These are phyloP conservation scores for Umbilicus rupestris DNA, from an alignment of 164 flowering plant species.

Conservation along the genomic window DNA sequence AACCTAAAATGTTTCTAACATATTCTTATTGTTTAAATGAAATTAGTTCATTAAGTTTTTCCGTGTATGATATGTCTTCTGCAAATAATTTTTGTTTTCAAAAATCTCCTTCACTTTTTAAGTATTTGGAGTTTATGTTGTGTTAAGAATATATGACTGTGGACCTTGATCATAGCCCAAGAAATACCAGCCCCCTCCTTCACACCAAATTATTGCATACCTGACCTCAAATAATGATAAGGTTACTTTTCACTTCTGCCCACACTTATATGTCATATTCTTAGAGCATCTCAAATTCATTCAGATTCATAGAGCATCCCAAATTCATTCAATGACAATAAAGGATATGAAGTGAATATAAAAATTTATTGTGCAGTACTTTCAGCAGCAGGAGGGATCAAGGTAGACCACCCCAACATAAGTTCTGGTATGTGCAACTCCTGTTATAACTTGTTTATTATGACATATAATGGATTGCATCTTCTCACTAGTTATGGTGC, in stretches of 20 bases:
- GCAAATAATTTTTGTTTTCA: neutral
- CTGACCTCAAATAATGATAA: neutral
- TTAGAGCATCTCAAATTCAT: too few species aligned
- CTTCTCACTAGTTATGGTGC: neutral
- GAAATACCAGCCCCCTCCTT: neutral
- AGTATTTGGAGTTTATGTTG: neutral
- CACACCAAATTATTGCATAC: neutral
- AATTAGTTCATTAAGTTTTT: neutral
- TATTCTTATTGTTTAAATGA: neutral
- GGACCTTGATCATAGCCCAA: neutral
- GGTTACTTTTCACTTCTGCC: neutral
- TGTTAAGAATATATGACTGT: neutral
- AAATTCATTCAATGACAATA: neutral
- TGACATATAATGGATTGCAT: neutral
- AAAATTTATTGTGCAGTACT: slow-evolving; percentile 49
- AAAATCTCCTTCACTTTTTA: neutral
- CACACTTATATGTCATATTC: neutral
- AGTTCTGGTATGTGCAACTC: slow-evolving; percentile 46
- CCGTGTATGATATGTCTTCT: neutral
- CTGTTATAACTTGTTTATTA: neutral
- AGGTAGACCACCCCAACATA: slow-evolving; percentile 65
- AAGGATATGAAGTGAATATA: neutral
- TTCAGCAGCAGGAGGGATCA: slow-evolving; percentile 96
- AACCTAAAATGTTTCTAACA: neutral
- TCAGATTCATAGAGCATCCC: too few species aligned